Evolutionary conservation across 371 early-diverging fungal species (phyloP).

Genomic region (Amoeboaphelidium occidentale): DNA sequence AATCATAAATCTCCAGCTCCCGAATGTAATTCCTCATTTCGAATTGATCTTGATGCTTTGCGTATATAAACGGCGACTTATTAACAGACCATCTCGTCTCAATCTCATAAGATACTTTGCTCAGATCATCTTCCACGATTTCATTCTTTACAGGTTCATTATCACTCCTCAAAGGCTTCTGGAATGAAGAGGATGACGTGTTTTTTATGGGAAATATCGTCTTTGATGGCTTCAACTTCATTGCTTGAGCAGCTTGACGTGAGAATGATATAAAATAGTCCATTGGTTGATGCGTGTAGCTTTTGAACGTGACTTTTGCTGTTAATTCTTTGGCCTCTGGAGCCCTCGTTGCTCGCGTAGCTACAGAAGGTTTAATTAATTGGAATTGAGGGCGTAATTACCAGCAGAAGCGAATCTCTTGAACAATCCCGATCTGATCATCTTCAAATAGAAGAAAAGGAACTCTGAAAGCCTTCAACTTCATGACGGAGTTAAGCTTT

Average conservation of each 20-base stretch:
- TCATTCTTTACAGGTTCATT: background rate
- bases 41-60: background rate
- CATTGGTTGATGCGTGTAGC: background rate
- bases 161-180: background rate
- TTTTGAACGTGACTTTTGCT: background rate
- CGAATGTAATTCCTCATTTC: background rate
- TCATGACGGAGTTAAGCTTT: too few relatives aligned
- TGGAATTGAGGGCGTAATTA: too few relatives aligned
- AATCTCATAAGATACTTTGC: background rate
- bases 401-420: too few relatives aligned
- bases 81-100: too few relatives aligned
- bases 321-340: background rate
- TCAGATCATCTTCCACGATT: background rate
- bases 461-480: too few relatives aligned
- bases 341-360: too few relatives aligned
- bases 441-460: too few relatives aligned
- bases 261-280: background rate
- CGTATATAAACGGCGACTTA: background rate
- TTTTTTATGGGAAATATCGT: background rate
- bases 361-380: too few relatives aligned
- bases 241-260: background rate
- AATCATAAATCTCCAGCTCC: background rate
- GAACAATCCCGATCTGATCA: too few relatives aligned
- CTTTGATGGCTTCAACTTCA: background rate
- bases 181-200: background rate